Evolutionary conservation across 2,329 filamentous ascomycete species (phyloP).

Genomic region (Phyllosticta citriasiana): DNA sequence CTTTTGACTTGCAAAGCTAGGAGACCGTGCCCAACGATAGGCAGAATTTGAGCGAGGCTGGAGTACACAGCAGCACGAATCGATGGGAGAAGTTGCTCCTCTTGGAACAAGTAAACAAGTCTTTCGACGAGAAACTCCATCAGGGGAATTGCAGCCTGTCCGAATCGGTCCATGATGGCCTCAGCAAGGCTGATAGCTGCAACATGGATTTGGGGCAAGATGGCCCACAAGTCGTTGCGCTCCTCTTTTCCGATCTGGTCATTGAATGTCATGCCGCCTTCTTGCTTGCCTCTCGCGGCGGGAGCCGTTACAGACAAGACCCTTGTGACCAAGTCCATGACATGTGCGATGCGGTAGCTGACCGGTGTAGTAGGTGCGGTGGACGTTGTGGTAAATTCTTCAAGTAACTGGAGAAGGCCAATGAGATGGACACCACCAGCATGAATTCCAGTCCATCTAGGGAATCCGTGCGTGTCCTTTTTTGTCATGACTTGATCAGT

Average conservation of each 20-base stretch:
- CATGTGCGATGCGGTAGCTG: constrained; percentile 53
- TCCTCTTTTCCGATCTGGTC: constrained; percentile 69
- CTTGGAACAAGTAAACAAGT: constrained; percentile 57
- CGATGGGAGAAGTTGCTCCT: constrained; percentile 38
- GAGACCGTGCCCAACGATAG: constrained; percentile 54
- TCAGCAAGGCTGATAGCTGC: constrained; percentile 56
- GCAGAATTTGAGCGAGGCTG: constrained; percentile 48
- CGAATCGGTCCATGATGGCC: constrained; percentile 49
- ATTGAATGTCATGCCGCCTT: constrained; percentile 40
- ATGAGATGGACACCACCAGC: constrained; percentile 61
- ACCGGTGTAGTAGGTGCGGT: constrained; percentile 53
- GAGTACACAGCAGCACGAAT: constrained; percentile 54
- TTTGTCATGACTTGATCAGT: constrained; percentile 30
- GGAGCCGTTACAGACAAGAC: constrained; percentile 55
- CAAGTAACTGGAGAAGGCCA: constrained; percentile 55
- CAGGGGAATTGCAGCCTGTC: constrained; percentile 47
- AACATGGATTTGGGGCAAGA: constrained; percentile 64
- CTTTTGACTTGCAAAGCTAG: constrained; percentile 55
- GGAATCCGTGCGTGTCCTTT: constrained; percentile 42
- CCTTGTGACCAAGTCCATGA: constrained; percentile 61
- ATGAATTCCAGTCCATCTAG: constrained; percentile 63
- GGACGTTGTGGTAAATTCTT: constrained; percentile 50
- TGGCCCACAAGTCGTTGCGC: constrained; percentile 64
- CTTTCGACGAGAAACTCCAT: constrained; percentile 61
- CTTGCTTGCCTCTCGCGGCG: constrained; percentile 27